phyloP scores from a whole-genome alignment of 2,329 filamentous ascomycete genomes.

The Epichloe gansuensis region DNA sequence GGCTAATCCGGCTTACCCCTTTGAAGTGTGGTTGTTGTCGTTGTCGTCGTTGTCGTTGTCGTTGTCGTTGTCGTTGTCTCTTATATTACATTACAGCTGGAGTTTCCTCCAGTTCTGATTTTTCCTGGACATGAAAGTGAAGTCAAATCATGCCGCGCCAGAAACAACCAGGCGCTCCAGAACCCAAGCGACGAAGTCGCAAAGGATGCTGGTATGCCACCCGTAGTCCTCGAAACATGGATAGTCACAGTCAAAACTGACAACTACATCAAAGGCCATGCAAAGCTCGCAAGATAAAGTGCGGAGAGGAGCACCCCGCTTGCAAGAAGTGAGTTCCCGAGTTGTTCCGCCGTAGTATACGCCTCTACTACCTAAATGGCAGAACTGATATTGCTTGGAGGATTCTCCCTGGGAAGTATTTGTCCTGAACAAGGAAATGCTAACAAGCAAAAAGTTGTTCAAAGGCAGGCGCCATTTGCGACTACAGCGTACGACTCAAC shows the following conservation, averaged over 20 bases:
- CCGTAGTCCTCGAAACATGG: not conserved
- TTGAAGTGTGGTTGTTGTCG: not conserved
- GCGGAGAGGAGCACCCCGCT: constrained; percentile 61
- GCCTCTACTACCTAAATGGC: not conserved
- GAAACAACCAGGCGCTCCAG: constrained; percentile 28
- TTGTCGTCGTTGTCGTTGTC: not conserved
- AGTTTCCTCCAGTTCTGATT: too few species aligned
- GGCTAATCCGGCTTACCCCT: not conserved
- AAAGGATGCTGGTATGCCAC: constrained; percentile 31
- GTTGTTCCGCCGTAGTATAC: not conserved
- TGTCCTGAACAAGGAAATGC: not conserved
- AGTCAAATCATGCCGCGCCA: constrained; percentile 26
- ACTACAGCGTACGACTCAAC: constrained; percentile 70
- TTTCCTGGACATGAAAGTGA: not conserved
- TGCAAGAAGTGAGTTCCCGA: constrained; percentile 46
- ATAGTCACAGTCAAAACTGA: not conserved
- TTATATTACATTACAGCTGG: not conserved
- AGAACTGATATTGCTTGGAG: not conserved
- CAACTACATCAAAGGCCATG: constrained; percentile 45
- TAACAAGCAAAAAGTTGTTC: constrained; percentile 36
- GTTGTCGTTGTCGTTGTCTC: not conserved
- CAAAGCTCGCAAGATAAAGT: constrained; percentile 62
- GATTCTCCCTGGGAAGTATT: too few species aligned
- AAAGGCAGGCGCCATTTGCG: constrained; percentile 58
- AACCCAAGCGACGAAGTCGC: constrained; percentile 31